Evolutionary conservation across 208 protist genomes (phyloP).

Genomic region (Angomonas desouzai): DNA sequence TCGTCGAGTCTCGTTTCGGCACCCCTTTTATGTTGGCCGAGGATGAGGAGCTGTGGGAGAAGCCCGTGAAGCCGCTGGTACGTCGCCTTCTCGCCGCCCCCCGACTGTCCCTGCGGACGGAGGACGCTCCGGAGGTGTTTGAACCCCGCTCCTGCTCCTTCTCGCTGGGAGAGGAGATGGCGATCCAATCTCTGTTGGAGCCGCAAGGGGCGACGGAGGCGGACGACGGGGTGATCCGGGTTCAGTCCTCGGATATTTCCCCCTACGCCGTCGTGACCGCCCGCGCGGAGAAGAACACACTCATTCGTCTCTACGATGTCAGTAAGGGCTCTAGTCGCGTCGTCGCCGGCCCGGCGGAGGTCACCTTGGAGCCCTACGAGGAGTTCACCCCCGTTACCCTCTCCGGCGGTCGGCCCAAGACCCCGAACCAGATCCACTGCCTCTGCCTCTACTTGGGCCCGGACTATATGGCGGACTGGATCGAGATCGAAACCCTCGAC

Average conservation of each 20-base stretch:
- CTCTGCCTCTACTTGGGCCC: constrained; percentile 92
- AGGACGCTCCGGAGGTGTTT: constrained; percentile 20
- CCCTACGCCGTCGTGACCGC: constrained; percentile 64
- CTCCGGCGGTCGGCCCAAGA: constrained; percentile 85
- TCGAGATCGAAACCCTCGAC: constrained; percentile 94
- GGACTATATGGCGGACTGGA: constrained; percentile 93
- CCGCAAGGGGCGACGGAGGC: constrained; percentile 17
- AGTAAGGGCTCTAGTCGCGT: constrained; percentile 79
- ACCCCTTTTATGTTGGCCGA: constrained; percentile 52
- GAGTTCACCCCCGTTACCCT: constrained; percentile 74
- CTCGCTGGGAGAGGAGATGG: neutral
- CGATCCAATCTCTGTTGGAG: neutral
- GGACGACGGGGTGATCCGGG: constrained; percentile 6
- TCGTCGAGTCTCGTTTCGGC: constrained; percentile 48
- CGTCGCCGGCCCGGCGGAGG: constrained; percentile 56
- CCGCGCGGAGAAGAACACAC: constrained; percentile 91
- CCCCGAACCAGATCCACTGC: constrained; percentile 83
- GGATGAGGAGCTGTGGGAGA: constrained; percentile 83
- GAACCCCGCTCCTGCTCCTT: neutral
- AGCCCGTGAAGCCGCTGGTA: constrained; percentile 46
- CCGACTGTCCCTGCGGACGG: constrained; percentile 34
- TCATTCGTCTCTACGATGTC: constrained; percentile 94
- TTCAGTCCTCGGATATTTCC: constrained; percentile 21
- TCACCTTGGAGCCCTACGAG: constrained; percentile 73
- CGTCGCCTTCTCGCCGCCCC: constrained; percentile 42